Base-by-base conservation (phyloP, 352 stramenopile species). In the Blastocystis sp. region DNA sequence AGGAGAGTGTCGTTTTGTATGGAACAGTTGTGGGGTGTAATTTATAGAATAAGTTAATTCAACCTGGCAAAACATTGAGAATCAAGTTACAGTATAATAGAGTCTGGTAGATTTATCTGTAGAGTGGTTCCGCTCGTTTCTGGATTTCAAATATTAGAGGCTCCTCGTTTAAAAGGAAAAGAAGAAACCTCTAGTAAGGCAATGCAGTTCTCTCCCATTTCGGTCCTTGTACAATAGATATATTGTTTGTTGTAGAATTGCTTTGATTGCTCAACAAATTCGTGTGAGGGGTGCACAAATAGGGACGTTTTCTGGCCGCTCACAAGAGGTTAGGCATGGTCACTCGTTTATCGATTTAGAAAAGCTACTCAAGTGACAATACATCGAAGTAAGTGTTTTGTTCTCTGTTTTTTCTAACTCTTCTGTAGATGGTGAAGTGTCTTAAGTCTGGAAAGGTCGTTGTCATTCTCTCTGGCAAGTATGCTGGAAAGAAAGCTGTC, bases 401-500 rank as follows among this genome's bases (percentile, higher is more conserved):
- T 63, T 16, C 34, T 45, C 76, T 37, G 50, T 62, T 11, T 78
- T 78, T 24, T 41, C 37, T 63, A 54, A 73, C 68, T 3, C 3
- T 62, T 70, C 2, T n/a, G 39, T 88, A 76, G 64, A 88, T 88
- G 76, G 54, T 62, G 34, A 88, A 88, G 76, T 88, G 34, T 88
- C 64, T 88, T 76, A 88, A 90, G 69, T 16, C 79, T 55, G 85
- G 85, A 75, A 90, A 90, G 78, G 85, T 90, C 43, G 85, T 90
- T 24, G 69, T 90, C 54, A 50, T 90, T 64, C 50, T 90, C 16
- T 90, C 85, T 78, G 85, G 85, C 39, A 76, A 76, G 54, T 90
- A 90, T 53, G 85, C 85, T 50, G 85, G 85, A 41, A 90, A 90
- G 85, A 90, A 90, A 76, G 85, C 85, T 56, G 55, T 90, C 75